Base-by-base conservation (phyloP, 371 early-diverging fungal genomes). In the Mortierella polycephala region DNA sequence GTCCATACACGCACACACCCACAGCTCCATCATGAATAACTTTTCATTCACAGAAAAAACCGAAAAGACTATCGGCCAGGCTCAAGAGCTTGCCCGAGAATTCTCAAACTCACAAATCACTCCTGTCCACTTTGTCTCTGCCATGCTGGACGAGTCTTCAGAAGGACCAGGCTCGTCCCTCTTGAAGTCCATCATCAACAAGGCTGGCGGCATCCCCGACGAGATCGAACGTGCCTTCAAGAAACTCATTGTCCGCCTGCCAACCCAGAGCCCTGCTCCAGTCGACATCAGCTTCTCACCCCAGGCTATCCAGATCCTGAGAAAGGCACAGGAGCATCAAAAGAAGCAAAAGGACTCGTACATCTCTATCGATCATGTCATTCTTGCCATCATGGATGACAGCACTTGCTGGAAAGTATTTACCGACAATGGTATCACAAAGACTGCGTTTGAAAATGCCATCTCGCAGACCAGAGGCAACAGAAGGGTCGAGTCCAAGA, bases 1-100 rank as follows among this genome's bases (percentile, higher is more conserved):
- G 4, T 30, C 30, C 30, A 30, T 4, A 30, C 30, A 30, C 30
- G 30, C 30, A 30, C 30, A 30, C 4, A 30, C 4, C 30, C 4
- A 30, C 30, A 30, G 4, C 30, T 30, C 30, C 60, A 83, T 42
- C 64, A 88, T 86, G 89, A 86, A 83, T 67, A 85, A 85, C 66
- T 85, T 89, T 81, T 85, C 90, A 67, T 96, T 95, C 83, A 97
- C 98, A n/a, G 97, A 98, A 61, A 96, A 96, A 83, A 88, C 94
- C 18, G 88, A 90, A 69, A 91, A 89, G 64, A 82, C 84, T 23
- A 71, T 94, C 59, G 76, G 81, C 8, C 77, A 79, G 18, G 94
- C 96, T 13, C 88, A 92, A 66, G 86, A 85, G 47, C 85, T 92
- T 44, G 96, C 97, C n/a, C 86, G 87, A 9, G 96, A 96, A 74